phyloP scores from a whole-genome alignment of 2,329 filamentous ascomycete genomes.

The Ceratocystis alfenasii region DNA sequence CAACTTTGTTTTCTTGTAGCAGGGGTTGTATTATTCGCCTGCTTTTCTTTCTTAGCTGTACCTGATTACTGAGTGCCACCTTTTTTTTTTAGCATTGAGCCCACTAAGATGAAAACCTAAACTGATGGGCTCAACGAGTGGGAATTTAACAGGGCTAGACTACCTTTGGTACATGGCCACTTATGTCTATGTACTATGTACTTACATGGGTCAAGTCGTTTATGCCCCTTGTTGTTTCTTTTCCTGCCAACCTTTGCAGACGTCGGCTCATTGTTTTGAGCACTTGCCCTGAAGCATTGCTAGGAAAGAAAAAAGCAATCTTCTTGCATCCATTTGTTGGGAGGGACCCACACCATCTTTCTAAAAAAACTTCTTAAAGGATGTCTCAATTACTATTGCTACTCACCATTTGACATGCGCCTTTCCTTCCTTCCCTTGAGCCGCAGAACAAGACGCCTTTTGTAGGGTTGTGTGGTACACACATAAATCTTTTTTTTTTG shows the following conservation, averaged over 20 bases:
- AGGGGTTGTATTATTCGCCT: neutral
- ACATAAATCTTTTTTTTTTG: neutral
- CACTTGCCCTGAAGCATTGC: neutral
- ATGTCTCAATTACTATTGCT: neutral
- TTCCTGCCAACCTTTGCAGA: neutral
- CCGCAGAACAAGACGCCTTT: conserved; percentile 5
- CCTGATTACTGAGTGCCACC: conserved; percentile 6
- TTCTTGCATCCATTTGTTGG: conserved; percentile 19
- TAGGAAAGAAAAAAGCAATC: neutral
- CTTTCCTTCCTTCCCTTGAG: conserved; percentile 11
- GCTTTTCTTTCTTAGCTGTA: conserved; percentile 2
- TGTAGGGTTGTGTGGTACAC: neutral
- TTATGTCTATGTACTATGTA: conserved; percentile 3
- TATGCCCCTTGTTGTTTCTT: conserved; percentile 7
- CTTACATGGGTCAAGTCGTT: neutral
- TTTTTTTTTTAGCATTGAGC: conserved; percentile 4
- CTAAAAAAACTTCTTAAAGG: conserved; percentile 10
- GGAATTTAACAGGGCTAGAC: conserved; percentile 14
- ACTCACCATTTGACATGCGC: conserved; percentile 4
- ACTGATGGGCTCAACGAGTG: conserved; percentile 21
- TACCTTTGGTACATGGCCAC: conserved; percentile 6
- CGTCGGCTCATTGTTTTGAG: neutral
- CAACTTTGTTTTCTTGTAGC: neutral
- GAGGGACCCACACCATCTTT: conserved; percentile 17
- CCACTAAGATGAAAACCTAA: conserved; percentile 6